Base-by-base conservation (phyloP, 331 rosid genomes). In the Stylosanthes scabra region DNA sequence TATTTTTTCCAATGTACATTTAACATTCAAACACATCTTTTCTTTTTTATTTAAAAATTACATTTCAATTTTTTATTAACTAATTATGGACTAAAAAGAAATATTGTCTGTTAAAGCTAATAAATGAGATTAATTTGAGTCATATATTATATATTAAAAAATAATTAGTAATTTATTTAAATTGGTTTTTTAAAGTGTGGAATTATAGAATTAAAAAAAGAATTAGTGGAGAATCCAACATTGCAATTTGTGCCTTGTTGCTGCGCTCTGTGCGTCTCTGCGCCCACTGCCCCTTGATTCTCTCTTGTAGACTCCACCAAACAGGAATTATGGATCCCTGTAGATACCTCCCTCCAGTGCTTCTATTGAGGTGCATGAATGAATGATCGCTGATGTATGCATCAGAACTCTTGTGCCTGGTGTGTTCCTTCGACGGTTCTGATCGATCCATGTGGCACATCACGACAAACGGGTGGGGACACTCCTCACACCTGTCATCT, bases 401-500 rank as follows among this genome's bases (percentile, higher is more conserved):
- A 46, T 46, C 55, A 49, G 55, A 49, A 49, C 16, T 14, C 55
- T 66, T 72, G 28, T 66, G 6, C 68, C 63, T 31, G 45, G n/a
- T 45, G 69, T 42, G 51, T 3, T 46, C 8, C 55, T 47, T 51
- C 1, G 56, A 84, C 82, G 91, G 87, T 9, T 1, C 0, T 1
- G 78, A 86, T 80, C 0, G 4, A 1, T 75, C 76, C 98, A 83
- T 11, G 1, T 78, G 87, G 82, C 41, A 2, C 2, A 4, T 51
- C 3, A 15, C 66, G n/a, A 45, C 59, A 63, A 57, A 64, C 5
- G 60, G 76, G 80, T 68, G 73, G 81, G 50, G 52, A 41, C 44
- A 27, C 15, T 13, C 79, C 49, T 12, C 13, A 77, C 81, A 86
- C 89, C 92, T 87, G 97, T 72, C 79, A 60, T 1, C 16, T 68